Base-by-base conservation (phyloP, 176 grass and related monocot genomes). In the Tillandsia leiboldiana region DNA sequence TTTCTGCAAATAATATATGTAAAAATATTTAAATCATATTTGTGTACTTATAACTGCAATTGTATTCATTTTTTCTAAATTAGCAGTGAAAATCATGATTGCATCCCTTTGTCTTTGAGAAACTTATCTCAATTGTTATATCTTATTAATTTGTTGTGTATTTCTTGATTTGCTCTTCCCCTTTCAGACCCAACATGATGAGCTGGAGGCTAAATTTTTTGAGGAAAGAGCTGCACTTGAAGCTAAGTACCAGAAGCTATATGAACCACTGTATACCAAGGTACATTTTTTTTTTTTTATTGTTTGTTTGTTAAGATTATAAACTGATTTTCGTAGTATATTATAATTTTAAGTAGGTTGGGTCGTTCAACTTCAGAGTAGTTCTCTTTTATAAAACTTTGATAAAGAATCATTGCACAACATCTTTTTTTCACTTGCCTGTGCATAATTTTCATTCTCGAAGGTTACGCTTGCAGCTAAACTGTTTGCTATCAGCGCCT, bases 201-300 rank as follows among this genome's bases (percentile, higher is more conserved):
- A 83, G 15, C 64, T 87, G 14, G 77, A 83, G 77, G 73, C 77
- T 0, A 87, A 83, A 24, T 87, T 83, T 77, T 83, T 83, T 50
- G 85, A 83, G 75, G 80, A 87, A 59, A 28, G 81, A 49, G 73
- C 77, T 47, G 80, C 51, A 3, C 85, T 87, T 67, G 85, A 80
- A 66, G 81, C 81, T 10, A 87, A 83, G 73, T 87, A 87, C 48
- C 85, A 87, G 77, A 80, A 83, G 73, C 65, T 87, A 27, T 87
- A 87, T 69, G 81, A 80, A 48, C 85, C 85, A 67, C 66, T 87
- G 53, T 87, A 87, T 20, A 73, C 69, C 18, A 83, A 87, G 77
- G 85, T 87, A 73, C 0, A 11, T 2, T 17, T 11, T 1, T 51
- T 1, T 51, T 20, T 67, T 14, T 74, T 12, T 11, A 64, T 15